Evolutionary conservation across 768 basidiomycete genomes (phyloP).

Genomic region (Amanita molliuscula): DNA sequence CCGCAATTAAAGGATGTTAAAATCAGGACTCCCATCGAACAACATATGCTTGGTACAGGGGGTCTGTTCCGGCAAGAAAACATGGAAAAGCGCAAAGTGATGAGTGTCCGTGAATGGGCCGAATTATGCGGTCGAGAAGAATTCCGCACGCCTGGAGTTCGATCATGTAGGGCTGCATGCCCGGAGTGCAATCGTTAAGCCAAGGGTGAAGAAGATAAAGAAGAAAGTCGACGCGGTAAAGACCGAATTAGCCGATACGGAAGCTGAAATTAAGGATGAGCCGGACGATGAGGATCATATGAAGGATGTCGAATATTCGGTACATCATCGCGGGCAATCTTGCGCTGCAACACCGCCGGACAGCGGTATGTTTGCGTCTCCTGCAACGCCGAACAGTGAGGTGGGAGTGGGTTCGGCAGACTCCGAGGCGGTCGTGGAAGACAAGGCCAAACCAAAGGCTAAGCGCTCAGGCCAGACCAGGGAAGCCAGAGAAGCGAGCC

Average conservation of each 20-base stretch:
- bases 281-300: conserved; percentile 24
- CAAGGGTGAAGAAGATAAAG: conserved; percentile 27
- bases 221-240: conserved; percentile 28
- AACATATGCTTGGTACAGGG: conserved; percentile 78
- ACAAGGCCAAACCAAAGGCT: conserved; percentile 22
- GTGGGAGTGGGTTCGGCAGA: conserved; percentile 9
- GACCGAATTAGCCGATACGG: conserved; percentile 27
- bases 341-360: conserved; percentile 30
- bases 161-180: conserved; percentile 53
- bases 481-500: conserved; percentile 38
- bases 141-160: conserved; percentile 62
- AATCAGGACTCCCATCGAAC: conserved; percentile 87
- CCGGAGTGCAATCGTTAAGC: conserved; percentile 24
- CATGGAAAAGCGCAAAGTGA: conserved; percentile 73
- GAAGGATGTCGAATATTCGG: conserved; percentile 10
- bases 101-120: conserved; percentile 84
- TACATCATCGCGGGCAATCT: conserved; percentile 13
- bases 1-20: conserved; percentile 65
- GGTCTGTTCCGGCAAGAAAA: conserved; percentile 90
- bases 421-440: conserved; percentile 11
- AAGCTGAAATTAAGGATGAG: conserved; percentile 38
- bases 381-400: conserved; percentile 19
- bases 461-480: conserved; percentile 29
- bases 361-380: conserved; percentile 20
- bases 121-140: conserved; percentile 68